Base-by-base conservation (phyloP, 805 yeast species). In the Starmerella vaccinii region DNA sequence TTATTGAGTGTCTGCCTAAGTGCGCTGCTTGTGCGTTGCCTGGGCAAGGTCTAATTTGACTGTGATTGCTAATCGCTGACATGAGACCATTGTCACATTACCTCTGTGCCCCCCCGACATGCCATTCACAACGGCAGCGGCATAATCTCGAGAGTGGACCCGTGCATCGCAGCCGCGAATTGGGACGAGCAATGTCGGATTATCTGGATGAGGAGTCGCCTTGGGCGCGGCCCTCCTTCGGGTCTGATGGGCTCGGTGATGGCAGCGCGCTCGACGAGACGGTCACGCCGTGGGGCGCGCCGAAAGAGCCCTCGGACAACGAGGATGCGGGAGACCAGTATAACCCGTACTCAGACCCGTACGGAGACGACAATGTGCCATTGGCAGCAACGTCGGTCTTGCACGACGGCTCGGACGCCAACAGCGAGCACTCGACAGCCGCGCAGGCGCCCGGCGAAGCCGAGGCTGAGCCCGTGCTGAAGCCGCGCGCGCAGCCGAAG, bases 121-220 rank as follows among this genome's bases (percentile, higher is more conserved):
- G n/a, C n/a, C n/a, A n/a, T n/a, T n/a, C n/a, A n/a, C n/a, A n/a
- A n/a, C n/a, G n/a, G n/a, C 32, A 27, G 32, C 32, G 13, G 32
- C 13, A 13, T 27, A 9, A 13, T 13, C 32, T 9, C 12, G 12
- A 27, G 32, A 27, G 13, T 13, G 32, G 12, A 13, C 12, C 9
- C 9, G 13, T 27, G 13, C 32, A 27, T 27, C 13, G 7, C 35
- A 32, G 35, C 18, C 18, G 15, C 16, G 15, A 32, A 9, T 32
- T 32, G 10, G 35, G 15, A 19, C 40, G 13, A 19, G n/a, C n/a
- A 18, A 52, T 52, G 55, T 40, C 51, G 23, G 50, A 47, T 41
- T 52, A 16, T 38, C 19, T 46, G 16, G 56, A 38, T 12, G 53
- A 52, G 39, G 53, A 49, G 43, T 52, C 56, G 33, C 56, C 56